Evolutionary conservation across 2,329 filamentous ascomycete genomes (phyloP).

Genomic region (Penicillium rolfsii): DNA sequence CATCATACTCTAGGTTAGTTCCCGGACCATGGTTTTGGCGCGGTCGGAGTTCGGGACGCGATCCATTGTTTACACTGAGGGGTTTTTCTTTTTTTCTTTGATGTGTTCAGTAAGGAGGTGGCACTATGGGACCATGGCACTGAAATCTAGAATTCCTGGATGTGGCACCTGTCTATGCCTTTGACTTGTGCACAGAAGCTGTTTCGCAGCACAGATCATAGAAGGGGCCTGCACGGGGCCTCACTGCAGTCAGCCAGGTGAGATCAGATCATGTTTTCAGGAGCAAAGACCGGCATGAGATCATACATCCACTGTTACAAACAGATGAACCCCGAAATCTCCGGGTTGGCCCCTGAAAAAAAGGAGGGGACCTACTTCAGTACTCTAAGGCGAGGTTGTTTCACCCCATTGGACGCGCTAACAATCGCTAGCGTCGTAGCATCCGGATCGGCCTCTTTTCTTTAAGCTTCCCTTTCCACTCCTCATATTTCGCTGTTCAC

Average conservation of each 20-base stretch:
- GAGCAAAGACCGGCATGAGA: slow-evolving; percentile 4
- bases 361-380: neutral
- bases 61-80: slow-evolving; percentile 8
- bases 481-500: slow-evolving; percentile 3
- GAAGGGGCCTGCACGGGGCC: neutral
- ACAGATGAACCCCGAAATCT: slow-evolving; percentile 8
- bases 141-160: neutral
- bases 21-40: slow-evolving; percentile 14
- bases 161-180: neutral
- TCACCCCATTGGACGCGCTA: slow-evolving; percentile 25
- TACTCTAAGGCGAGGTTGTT: slow-evolving; percentile 14
- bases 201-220: neutral
- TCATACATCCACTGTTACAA: slow-evolving; percentile 4
- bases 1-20: neutral
- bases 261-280: slow-evolving; percentile 8
- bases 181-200: neutral
- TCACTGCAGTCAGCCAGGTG: neutral
- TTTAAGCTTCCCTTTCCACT: slow-evolving; percentile 16
- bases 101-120: slow-evolving; percentile 7
- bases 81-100: neutral
- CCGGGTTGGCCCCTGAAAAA: slow-evolving; percentile 11
- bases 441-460: slow-evolving; percentile 23
- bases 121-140: neutral
- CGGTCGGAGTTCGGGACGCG: slow-evolving; percentile 12
- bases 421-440: slow-evolving; percentile 24